Conservation (phyloP, 371 early-diverging fungal genomes). For the Mortierella sp. region DNA sequence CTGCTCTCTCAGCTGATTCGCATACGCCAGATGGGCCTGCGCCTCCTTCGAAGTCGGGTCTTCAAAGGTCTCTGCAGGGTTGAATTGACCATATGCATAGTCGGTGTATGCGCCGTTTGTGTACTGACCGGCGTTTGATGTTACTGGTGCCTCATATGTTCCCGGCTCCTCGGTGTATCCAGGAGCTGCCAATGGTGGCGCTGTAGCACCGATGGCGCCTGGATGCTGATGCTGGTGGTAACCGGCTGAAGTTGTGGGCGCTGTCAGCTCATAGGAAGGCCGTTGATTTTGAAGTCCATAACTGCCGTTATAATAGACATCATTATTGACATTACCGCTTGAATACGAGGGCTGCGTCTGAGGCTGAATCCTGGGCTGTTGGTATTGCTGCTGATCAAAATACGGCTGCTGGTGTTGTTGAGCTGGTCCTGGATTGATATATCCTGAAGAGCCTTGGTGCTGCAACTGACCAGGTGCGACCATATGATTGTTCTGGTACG, state of each 20-base stretch:
- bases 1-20: conserved; percentile 41
- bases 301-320: conserved; percentile 22
- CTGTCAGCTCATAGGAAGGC: conserved; percentile 14
- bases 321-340: conserved; percentile 6
- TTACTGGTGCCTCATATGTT: conserved; percentile 8
- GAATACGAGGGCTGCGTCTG: neutral
- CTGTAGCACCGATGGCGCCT: neutral
- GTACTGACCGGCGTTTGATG: conserved; percentile 2
- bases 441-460: conserved; percentile 12
- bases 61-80: conserved; percentile 28
- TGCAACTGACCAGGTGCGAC: conserved; percentile 1
- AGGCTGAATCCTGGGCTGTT: neutral
- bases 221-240: conserved; percentile 5
- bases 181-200: neutral
- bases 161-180: conserved; percentile 32
- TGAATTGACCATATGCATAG: conserved; percentile 21
- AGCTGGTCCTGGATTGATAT: conserved; percentile 20
- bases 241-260: neutral
- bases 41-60: conserved; percentile 39
- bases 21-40: conserved; percentile 39
- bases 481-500: conserved; percentile 14
- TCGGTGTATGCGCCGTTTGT: neutral
- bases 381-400: conserved; percentile 1
- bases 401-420: conserved; percentile 11
- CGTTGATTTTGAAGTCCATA: conserved; percentile 26